Conservation (phyloP, 495 filamentous ascomycete species). For the Neurospora sp. region DNA sequence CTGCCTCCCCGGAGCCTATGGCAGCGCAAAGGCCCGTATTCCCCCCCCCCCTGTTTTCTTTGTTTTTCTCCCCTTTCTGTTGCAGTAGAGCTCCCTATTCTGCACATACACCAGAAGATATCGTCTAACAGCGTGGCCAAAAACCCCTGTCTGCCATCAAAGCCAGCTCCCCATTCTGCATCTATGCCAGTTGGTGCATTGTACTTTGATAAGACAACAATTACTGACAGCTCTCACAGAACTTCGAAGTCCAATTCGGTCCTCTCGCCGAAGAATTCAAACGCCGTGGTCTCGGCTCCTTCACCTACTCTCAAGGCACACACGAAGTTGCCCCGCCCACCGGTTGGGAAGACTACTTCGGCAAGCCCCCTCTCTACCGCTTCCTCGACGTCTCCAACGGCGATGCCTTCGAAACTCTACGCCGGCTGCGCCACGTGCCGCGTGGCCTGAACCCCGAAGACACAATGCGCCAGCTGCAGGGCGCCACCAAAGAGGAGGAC, state of each 20-base stretch:
- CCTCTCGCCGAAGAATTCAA: conserved; percentile 39
- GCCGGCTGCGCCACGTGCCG: conserved; percentile 40
- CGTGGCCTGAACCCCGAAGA: conserved; percentile 39
- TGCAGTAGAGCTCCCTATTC: neutral
- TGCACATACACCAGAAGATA: neutral
- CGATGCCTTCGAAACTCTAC: conserved; percentile 37
- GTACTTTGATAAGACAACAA: neutral
- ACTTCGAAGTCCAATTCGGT: conserved; percentile 44
- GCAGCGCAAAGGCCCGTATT: conserved; percentile 29
- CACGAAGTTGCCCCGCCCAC: conserved; percentile 34
- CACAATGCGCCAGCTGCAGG: conserved; percentile 34
- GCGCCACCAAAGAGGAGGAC: conserved; percentile 14
- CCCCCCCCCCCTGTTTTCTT: neutral
- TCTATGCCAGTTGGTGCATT: neutral
- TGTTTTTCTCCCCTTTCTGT: neutral
- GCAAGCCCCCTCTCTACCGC: conserved; percentile 39
- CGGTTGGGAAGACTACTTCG: conserved; percentile 45
- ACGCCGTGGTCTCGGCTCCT: conserved; percentile 30
- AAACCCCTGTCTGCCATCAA: neutral
- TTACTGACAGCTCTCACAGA: conserved; percentile 20
- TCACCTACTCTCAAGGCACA: conserved; percentile 38
- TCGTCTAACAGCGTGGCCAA: neutral
- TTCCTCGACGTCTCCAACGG: conserved; percentile 38
- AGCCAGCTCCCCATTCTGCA: neutral
- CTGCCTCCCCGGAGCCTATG: conserved; percentile 29